Base-by-base conservation (phyloP, 805 yeast species). In the Wickerhamiella sergipiensis region DNA sequence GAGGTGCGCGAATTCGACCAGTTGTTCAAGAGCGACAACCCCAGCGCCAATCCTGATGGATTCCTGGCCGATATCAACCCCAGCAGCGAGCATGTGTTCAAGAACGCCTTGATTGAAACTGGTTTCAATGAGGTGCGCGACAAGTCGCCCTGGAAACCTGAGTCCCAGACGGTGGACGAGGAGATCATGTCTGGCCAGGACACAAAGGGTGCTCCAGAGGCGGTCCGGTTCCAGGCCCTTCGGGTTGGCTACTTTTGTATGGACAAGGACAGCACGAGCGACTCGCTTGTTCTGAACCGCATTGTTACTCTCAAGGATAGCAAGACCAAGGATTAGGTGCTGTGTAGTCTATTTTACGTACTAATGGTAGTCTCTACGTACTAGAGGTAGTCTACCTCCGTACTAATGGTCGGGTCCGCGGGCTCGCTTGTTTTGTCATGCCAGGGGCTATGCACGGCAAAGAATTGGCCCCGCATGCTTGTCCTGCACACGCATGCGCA, bases 161-260 rank as follows among this genome's bases (percentile, higher is more conserved):
- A 75, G 31, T 73, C 74, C 40, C 75, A 79, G 48, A 71, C 75
- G 40, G 81, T 81, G 55, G 61, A 57, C 23, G 67, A 60, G 47
- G 68, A 73, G 48, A 74, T 75, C 62, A 83, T 88, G 57, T 73
- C 76, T 58, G 97, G 92, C 65, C 74, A 76, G 53, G 68, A 68
- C 40, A 74, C 74, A 33, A 69, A 74, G 55, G 68, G 75, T 19
- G 76, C 79, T 3, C 78, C 80, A 45, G 95, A 89, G 66, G 77
- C 89, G n/a, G 87, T 85, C 31, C 79, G 98, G 68, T 92, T 92
- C 87, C 98, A 92, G 72, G 98, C 95, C 29, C 77, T 92, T 68
- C 80, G 98, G 71, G 90, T 86, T 45, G 98, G 98, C 29, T 92
- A 92, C 69, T 92, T 88, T 78, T 81, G 95, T 63, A 67, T 87